Evolutionary conservation across 345 rosid species (phyloP), one percentile per base, ranked within the genome.

Genomic region (Salix caprea): DNA sequence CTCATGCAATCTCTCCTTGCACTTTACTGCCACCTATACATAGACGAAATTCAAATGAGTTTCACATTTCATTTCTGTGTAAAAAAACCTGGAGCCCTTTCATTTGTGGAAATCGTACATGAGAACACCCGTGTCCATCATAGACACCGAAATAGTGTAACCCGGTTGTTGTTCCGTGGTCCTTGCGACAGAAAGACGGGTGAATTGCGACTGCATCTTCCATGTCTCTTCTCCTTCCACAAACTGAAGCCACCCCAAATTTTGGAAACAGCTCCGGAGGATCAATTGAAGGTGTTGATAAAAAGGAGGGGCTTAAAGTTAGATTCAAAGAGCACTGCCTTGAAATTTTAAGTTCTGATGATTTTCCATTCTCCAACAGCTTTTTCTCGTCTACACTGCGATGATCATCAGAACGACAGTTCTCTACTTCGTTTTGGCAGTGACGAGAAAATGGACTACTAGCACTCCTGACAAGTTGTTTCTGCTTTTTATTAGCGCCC

Each of bases 151-250:
- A 94, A 65, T 85, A 92, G 76, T 91, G 97, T 81, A 87, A 84
- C 32, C 71, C 84, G 0, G 67, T 6, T 4, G 75, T 28, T 24
- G 77, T 30, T 11, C 73, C 87, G 1, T 64, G 58, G 34, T 76
- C 77, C 19, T 62, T 73, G 54, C 78, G 76, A 61, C 56, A 79
- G 68, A 94, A 88, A 15, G 71, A 91, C 0, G 95, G 95, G 30
- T 81, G 85, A 69, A 85, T 61, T 36, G 92, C 83, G 4, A 92
- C 94, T 10, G 95, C 86, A 72, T 94, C 98, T 73, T 94, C 98
- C 97, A 94, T 94, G 34, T 90, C 97, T 81, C 97, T 84, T 66
- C 97, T 84, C 71, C 96, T 83, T 9, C 98, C 98, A 68, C 97
- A 91, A 4, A 91, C 91, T 0, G 95, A 92, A 37, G 97, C 80